Conservation (phyloP, 2,329 filamentous ascomycete species). For the Alternaria hordeiaustralica region DNA sequence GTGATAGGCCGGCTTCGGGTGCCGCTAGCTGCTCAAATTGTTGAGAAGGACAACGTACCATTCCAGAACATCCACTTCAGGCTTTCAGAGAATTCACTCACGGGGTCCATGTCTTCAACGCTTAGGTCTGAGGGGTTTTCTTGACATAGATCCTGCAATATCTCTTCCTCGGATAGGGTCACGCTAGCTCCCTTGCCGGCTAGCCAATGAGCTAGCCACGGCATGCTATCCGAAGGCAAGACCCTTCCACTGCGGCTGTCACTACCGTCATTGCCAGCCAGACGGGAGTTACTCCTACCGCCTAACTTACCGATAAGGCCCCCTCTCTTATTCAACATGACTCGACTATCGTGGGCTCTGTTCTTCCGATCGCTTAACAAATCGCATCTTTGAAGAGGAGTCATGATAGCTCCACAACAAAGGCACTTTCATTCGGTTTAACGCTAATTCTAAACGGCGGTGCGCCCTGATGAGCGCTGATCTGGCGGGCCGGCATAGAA, state of each 20-base stretch:
- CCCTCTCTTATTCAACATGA: not conserved
- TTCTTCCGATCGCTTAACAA: not conserved
- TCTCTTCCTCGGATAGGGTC: not conserved
- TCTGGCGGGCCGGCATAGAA: not conserved
- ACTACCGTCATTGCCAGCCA: not conserved
- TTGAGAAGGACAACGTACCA: not conserved
- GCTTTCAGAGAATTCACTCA: not conserved
- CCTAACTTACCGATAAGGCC: not conserved
- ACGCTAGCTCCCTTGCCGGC: not conserved
- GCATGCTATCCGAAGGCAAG: constrained; percentile 5
- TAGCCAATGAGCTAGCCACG: not conserved
- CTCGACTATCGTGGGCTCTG: not conserved
- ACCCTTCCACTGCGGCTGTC: not conserved
- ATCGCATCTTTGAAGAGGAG: not conserved
- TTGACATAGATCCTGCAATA: not conserved
- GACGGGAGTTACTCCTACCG: not conserved
- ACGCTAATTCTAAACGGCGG: not conserved
- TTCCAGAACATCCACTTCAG: not conserved
- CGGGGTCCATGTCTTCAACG: not conserved
- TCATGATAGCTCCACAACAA: not conserved
- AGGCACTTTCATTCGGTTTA: not conserved
- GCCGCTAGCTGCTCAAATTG: not conserved
- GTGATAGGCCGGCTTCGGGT: constrained; percentile 1
- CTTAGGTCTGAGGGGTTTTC: not conserved
- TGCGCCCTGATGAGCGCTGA: not conserved